A percentile compares a stretch with the other conserved stretches of the same genome.
Evolutionary conservation across 1,284 basidiomycete species (phyloP).

Genomic region (Spongiforma sp.): DNA sequence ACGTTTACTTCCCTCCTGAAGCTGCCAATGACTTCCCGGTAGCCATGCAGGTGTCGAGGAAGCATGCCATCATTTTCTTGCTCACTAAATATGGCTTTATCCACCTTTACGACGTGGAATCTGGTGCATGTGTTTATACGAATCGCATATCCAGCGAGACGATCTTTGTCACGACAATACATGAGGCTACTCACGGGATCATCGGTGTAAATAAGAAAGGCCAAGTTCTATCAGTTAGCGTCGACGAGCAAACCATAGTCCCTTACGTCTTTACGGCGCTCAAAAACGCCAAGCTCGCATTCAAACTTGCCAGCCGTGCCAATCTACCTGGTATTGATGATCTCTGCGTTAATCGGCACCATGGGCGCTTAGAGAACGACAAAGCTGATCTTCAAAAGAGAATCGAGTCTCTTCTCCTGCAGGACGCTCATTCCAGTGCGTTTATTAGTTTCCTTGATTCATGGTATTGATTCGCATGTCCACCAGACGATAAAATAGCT

Average conservation of each 20-base stretch:
- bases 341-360: constrained; percentile 95
- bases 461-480: background rate
- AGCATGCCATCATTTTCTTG: constrained; percentile 97
- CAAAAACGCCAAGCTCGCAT: constrained; percentile 98
- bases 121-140: constrained; percentile 99
- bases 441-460: background rate
- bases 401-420: background rate
- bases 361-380: constrained; percentile 34
- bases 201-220: constrained; percentile 99
- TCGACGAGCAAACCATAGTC: constrained; percentile 96
- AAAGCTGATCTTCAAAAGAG: background rate
- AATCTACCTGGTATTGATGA: constrained; percentile 98
- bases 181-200: constrained; percentile 94
- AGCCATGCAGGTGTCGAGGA: constrained; percentile 98
- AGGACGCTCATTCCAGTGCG: background rate
- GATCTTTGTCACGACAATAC: constrained; percentile 98
- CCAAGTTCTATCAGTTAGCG: constrained; percentile 96
- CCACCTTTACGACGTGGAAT: constrained; percentile 98
- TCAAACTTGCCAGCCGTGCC: constrained; percentile 97
- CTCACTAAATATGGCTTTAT: constrained; percentile 99
- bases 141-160: constrained; percentile 99
- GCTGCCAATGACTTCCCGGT: constrained; percentile 99
- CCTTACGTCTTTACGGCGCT: constrained; percentile 94
- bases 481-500: background rate
- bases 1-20: constrained; percentile 99